Evolutionary conservation across 345 rosid genomes (phyloP), one percentile per base, ranked within the genome.

Genomic region (Lepidium didymum): DNA sequence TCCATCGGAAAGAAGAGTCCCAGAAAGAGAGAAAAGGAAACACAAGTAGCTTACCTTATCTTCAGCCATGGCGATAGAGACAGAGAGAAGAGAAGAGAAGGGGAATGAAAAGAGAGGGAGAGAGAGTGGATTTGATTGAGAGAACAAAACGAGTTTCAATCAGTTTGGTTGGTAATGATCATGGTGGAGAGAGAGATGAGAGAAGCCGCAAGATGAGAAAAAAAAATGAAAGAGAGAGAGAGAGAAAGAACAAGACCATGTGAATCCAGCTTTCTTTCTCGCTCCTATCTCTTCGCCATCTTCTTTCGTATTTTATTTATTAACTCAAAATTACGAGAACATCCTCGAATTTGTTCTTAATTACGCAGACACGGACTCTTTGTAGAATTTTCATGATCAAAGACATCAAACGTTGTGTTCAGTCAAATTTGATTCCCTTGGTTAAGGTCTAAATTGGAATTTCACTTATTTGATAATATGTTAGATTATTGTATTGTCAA

Each of bases 51-150:
- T 38, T 81, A 88, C 95, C 91, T 84, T 88, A 72, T 88, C 87
- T 40, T 88, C 89, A 57, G 91, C 87, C 95, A 86, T 88, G 81
- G 81, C 58, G 74, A 55, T 8, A 40, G 62, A 64, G 63, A 70
- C 18, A 69, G 29, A 50, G 29, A 60, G 60, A 71, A 55, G 18
- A 57, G 7, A 31, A 36, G 67, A 54, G 19, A 42, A 55, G 49
- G 37, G 6, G 5, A 38, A 29, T 29, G 23, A 27, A 63, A 25
- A 62, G 16, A 25, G n/a, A 64, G 49, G 67, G 59, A 42, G 62
- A 64, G 49, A 69, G 42, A 67, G 29, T 72, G 58, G 40, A 46
- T 9, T 37, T 49, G 56, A 54, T 44, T 35, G 57, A 59, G 62
- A 66, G 70, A 77, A 59, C 29, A 65, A 63, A 29, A 62, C 64